Percentiles rank a stretch among this genome's conserved stretches.
Evolutionary conservation across 495 filamentous ascomycete species (phyloP).

Genomic region (Penicillium antarcticum): DNA sequence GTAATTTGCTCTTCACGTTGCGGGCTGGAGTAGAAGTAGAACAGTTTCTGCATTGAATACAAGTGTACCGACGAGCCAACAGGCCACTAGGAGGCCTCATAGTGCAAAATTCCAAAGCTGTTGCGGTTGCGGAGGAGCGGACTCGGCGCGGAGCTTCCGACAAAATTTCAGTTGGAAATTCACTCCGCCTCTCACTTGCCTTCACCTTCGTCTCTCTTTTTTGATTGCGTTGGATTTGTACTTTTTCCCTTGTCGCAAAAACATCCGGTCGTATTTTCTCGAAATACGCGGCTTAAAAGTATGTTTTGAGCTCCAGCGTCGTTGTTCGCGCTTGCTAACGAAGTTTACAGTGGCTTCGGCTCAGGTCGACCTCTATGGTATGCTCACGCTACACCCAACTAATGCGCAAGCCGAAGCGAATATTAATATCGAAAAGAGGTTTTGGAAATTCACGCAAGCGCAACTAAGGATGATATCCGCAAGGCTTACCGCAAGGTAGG

Average conservation of each 20-base stretch:
- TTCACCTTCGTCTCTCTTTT: background rate
- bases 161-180: constrained; percentile 23
- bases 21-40: constrained; percentile 29
- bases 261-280: background rate
- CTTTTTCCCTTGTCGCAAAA: background rate
- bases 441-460: constrained; percentile 65
- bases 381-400: background rate
- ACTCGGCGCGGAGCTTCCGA: constrained; percentile 28
- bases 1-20: constrained; percentile 40
- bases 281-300: background rate
- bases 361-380: constrained; percentile 49
- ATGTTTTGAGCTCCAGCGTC: background rate
- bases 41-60: constrained; percentile 35
- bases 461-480: constrained; percentile 83
- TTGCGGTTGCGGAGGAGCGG: constrained; percentile 22
- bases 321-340: constrained; percentile 14
- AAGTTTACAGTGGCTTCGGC: constrained; percentile 32
- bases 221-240: background rate
- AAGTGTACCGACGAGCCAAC: constrained; percentile 40
- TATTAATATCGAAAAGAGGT: constrained; percentile 53
- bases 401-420: background rate
- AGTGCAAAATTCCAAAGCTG: background rate
- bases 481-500: constrained; percentile 94
- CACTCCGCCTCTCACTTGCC: constrained; percentile 9
- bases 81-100: constrained; percentile 14